Evolutionary conservation across 2,329 filamentous ascomycete genomes (phyloP).

Genomic region (Penicillium olsonii): DNA sequence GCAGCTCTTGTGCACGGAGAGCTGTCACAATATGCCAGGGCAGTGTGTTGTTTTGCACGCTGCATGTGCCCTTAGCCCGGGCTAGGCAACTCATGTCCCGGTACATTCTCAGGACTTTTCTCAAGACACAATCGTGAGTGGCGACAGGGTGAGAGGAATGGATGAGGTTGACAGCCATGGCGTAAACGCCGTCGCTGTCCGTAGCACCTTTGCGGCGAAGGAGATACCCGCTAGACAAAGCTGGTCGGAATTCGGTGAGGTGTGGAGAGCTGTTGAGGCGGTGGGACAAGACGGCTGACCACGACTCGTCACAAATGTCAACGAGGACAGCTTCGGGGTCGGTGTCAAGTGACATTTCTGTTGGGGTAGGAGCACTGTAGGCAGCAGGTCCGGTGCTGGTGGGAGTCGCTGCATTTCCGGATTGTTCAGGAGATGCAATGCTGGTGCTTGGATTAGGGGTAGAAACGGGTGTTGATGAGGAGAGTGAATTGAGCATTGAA

Average conservation of each 20-base stretch:
- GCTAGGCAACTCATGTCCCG: constrained; percentile 47
- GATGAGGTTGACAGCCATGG: constrained; percentile 46
- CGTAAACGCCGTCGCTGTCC: constrained; percentile 44
- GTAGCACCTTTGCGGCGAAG: constrained; percentile 46
- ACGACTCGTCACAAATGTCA: constrained; percentile 62
- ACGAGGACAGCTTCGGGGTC: constrained; percentile 60
- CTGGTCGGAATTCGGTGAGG: constrained; percentile 44
- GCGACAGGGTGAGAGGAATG: constrained; percentile 32
- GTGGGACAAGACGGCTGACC: constrained; percentile 58
- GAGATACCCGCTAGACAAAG: constrained; percentile 49
- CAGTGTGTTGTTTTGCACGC: constrained; percentile 43
- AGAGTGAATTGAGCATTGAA: constrained; percentile 33
- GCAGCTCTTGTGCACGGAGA: constrained; percentile 43
- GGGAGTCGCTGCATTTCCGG: constrained; percentile 42
- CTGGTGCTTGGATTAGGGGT: constrained; percentile 40
- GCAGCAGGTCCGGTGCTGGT: constrained; percentile 32
- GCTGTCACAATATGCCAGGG: constrained; percentile 53
- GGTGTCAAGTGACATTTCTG: constrained; percentile 39
- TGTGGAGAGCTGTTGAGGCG: constrained; percentile 45
- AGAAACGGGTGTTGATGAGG: constrained; percentile 40
- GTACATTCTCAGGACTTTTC: constrained; percentile 47
- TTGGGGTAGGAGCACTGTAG: constrained; percentile 40
- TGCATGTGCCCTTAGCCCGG: constrained; percentile 43
- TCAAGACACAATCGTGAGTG: constrained; percentile 40
- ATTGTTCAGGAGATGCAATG: constrained; percentile 45